These are phyloP conservation scores for Colletotrichum cuscutae DNA, from an alignment of 2,329 filamentous ascomycete species.

Conservation along the genomic window DNA sequence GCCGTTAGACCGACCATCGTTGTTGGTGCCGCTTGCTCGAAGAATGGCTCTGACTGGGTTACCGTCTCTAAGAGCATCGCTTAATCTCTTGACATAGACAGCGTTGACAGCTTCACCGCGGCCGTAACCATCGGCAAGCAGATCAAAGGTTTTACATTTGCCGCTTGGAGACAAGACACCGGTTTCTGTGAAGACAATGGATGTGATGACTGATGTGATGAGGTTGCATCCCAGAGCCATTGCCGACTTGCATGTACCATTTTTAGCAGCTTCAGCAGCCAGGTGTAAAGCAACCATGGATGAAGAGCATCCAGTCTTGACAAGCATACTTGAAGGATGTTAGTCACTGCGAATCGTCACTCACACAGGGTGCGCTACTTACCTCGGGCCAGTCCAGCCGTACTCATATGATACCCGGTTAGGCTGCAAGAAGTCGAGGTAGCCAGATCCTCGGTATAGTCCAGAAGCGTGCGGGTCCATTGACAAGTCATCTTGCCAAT, in stretches of 20 bases:
- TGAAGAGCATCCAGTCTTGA: conserved; percentile 50
- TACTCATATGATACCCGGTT: conserved; percentile 47
- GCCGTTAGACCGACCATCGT: conserved; percentile 48
- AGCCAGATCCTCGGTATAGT: conserved; percentile 35
- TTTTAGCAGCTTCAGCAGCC: conserved; percentile 42
- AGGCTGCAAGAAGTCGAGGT: conserved; percentile 39
- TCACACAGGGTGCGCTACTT: neutral
- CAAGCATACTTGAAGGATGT: conserved; percentile 40
- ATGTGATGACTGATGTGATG: conserved; percentile 36
- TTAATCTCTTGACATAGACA: conserved; percentile 52
- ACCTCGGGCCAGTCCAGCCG: conserved; percentile 46
- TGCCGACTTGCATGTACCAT: conserved; percentile 41
- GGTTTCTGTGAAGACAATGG: conserved; percentile 37
- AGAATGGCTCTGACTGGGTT: conserved; percentile 49
- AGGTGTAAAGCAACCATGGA: conserved; percentile 44
- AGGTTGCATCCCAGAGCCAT: conserved; percentile 47
- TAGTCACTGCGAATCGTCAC: neutral
- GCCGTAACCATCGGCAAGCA: conserved; percentile 56
- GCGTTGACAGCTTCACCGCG: conserved; percentile 49
- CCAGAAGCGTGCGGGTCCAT: conserved; percentile 25
- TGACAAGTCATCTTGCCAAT: conserved; percentile 39
- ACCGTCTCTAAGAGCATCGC: conserved; percentile 50
- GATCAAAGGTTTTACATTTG: conserved; percentile 47
- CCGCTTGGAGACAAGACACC: conserved; percentile 42
- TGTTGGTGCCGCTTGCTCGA: conserved; percentile 42